Evolutionary conservation across 768 basidiomycete species (phyloP), one percentile per base, ranked within the genome.

Genomic region (Tricholoma sp.): DNA sequence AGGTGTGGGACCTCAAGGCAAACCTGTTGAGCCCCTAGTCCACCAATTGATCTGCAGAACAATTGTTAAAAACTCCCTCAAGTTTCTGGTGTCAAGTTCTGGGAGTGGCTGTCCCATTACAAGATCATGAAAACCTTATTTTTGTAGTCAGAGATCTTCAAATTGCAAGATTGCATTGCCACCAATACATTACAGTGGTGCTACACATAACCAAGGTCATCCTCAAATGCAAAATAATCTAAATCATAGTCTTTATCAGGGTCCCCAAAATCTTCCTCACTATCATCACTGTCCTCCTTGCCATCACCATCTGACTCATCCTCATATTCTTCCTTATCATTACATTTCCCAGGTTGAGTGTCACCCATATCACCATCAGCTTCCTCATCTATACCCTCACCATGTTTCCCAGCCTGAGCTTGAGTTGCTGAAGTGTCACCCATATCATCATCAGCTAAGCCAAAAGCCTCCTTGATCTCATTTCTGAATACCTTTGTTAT

Each of bases 391-490:
- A 2, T 6, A 45, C 11, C 1, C 21, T 45, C 46, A 47, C 16
- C 46, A 47, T 47, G 22, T 8, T 47, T 24, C 46, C 46, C 46
- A 46, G 45, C 4, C 29, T 29, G 29, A 34, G 32, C 1, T 47
- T 47, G 46, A 1, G 16, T 47, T 47, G 46, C 46, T 46, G 45
- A 46, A 1, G 45, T 46, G 45, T 46, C 21, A 46, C 21, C 45
- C 45, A 46, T 24, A 46, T 46, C 45, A 46, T 47, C 46, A 24
- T 47, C 46, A 47, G 3, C 6, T 27, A 47, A 4, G 46, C 46
- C 46, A 47, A 47, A 47, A 47, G 22, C 46, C 46, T 47, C 46
- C 24, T 47, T 47, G 46, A 47, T 47, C 46, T 47, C 46, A 47
- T 47, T 6, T 27, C 4, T 24, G 46, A 47, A 27, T 8, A 47